Percentiles rank a stretch among this genome's conserved stretches.
Conservation (phyloP, 1,284 basidiomycete genomes). For the Pseudomicrostroma phylloplanum region DNA sequence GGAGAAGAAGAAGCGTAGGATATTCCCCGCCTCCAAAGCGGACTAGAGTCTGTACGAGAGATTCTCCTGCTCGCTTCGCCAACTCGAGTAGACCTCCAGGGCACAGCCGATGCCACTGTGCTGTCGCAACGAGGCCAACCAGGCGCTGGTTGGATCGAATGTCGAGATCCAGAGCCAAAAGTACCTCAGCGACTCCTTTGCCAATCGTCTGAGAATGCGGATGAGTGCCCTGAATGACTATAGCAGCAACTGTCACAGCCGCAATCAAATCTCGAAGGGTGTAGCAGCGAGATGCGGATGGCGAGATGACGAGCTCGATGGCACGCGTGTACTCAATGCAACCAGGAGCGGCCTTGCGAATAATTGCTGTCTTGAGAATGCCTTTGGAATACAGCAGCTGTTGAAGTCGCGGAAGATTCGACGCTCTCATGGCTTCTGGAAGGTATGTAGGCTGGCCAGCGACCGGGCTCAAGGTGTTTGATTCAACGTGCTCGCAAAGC, state of each 20-base stretch:
- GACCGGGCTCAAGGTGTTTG: constrained; percentile 23
- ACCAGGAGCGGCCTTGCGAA: constrained; percentile 28
- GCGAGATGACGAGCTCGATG: constrained; percentile 40
- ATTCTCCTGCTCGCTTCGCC: constrained; percentile 35
- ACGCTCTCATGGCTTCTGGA: constrained; percentile 41
- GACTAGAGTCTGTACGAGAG: constrained; percentile 27
- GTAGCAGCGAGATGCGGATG: constrained; percentile 21
- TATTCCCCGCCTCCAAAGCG: constrained; percentile 36
- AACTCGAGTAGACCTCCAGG: constrained; percentile 38
- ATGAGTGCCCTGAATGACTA: constrained; percentile 37
- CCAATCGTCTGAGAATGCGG: constrained; percentile 30
- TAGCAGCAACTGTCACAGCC: constrained; percentile 35
- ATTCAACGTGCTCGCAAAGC: constrained; percentile 50
- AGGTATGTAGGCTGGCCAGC: constrained; percentile 19
- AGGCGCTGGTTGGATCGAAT: constrained; percentile 24
- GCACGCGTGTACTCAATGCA: constrained; percentile 53
- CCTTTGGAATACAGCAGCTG: constrained; percentile 55
- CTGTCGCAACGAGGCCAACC: constrained; percentile 21
- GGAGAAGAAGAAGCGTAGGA: constrained; percentile 38
- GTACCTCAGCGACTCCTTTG: constrained; percentile 27
- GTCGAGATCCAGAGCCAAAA: constrained; percentile 32
- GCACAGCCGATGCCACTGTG: constrained; percentile 27
- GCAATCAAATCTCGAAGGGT: constrained; percentile 41
- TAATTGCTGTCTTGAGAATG: constrained; percentile 51
- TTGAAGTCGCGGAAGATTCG: constrained; percentile 53